Conservation (phyloP, 2,329 filamentous ascomycete genomes). For the Cladobotryum protrusum region DNA sequence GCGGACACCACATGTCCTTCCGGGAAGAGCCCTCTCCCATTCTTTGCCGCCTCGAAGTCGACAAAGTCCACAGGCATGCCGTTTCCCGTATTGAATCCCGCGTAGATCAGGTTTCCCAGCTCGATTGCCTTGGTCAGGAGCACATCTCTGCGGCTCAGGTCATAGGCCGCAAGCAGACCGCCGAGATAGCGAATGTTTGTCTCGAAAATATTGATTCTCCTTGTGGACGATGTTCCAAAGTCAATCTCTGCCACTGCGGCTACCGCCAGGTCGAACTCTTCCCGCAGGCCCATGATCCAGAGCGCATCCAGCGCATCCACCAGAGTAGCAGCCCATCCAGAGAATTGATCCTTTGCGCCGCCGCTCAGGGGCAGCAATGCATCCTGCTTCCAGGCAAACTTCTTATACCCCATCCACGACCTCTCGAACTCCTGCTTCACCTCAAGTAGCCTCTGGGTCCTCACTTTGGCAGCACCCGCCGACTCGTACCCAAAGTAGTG, state of each 20-base stretch:
- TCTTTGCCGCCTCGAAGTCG: slow-evolving; percentile 35
- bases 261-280: slow-evolving; percentile 60
- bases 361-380: slow-evolving; percentile 55
- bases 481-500: slow-evolving; percentile 26
- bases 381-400: slow-evolving; percentile 58
- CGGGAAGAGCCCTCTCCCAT: slow-evolving; percentile 26
- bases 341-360: slow-evolving; percentile 49
- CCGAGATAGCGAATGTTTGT: slow-evolving; percentile 67
- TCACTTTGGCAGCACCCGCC: slow-evolving; percentile 15
- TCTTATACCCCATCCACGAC: slow-evolving; percentile 48
- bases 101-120: slow-evolving; percentile 58
- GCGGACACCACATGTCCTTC: slow-evolving; percentile 37
- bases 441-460: slow-evolving; percentile 25
- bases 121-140: slow-evolving; percentile 57
- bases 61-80: slow-evolving; percentile 54
- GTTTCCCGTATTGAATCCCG: slow-evolving; percentile 62
- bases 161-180: slow-evolving; percentile 63
- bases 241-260: slow-evolving; percentile 52
- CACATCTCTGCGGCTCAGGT: slow-evolving; percentile 51
- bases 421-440: slow-evolving; percentile 30
- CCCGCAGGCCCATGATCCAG: slow-evolving; percentile 63
- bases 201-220: slow-evolving; percentile 60
- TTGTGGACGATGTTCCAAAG: slow-evolving; percentile 46
- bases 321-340: slow-evolving; percentile 61
- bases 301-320: slow-evolving; percentile 65